Conservation (phyloP, 257 asterid genomes). For the Solanum clarkiae region DNA sequence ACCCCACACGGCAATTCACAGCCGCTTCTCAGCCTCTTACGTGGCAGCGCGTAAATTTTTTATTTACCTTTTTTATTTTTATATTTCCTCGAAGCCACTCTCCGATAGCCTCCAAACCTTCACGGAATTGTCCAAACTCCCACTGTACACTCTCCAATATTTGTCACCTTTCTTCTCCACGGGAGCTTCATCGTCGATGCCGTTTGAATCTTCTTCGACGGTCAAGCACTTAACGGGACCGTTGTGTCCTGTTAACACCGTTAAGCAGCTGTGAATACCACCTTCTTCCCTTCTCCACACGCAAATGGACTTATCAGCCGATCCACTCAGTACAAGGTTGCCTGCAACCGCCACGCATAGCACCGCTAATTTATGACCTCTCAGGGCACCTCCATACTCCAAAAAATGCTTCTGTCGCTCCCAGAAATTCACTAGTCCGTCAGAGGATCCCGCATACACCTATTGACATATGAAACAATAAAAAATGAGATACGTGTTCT, state of each 20-base stretch:
- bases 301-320: slow-evolving; percentile 78
- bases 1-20: not conserved
- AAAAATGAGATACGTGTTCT: not conserved
- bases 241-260: slow-evolving; percentile 61
- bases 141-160: slow-evolving; percentile 7
- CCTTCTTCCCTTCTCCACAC: slow-evolving; percentile 80
- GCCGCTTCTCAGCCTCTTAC: not conserved
- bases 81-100: not conserved
- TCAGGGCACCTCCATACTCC: slow-evolving; percentile 57
- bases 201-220: slow-evolving; percentile 22
- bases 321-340: slow-evolving; percentile 64
- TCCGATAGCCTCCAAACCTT: slow-evolving; percentile 5
- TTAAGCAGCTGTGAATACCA: slow-evolving; percentile 47
- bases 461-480: not conserved
- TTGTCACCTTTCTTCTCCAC: not conserved
- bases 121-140: slow-evolving; percentile 12
- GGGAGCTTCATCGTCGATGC: not conserved
- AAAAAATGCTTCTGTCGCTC: slow-evolving; percentile 42
- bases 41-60: not conserved
- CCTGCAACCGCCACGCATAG: slow-evolving; percentile 63
- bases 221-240: slow-evolving; percentile 94
- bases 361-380: slow-evolving; percentile 92
- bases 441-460: slow-evolving; percentile 76
- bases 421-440: slow-evolving; percentile 88
- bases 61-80: not conserved